Percentiles rank a stretch among this genome's conserved stretches.
Conservation (phyloP, 2,329 filamentous ascomycete species). For the Phyllosticta capitalensis region DNA sequence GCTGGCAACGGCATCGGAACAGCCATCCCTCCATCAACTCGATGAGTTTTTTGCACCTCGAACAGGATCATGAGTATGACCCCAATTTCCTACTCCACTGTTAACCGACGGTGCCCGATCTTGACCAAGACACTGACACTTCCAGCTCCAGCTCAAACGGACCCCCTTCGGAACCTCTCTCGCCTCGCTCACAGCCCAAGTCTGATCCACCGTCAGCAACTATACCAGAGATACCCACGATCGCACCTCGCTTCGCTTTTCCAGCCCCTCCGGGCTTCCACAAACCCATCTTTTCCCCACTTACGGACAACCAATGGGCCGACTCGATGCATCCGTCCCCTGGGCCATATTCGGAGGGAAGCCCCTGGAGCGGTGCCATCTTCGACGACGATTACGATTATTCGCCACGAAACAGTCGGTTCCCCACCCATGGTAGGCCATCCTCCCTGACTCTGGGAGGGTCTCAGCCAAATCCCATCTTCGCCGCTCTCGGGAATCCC, state of each 20-base stretch:
- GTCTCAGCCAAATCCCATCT: not conserved
- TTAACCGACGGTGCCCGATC: not conserved
- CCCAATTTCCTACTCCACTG: not conserved
- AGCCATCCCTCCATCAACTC: not conserved
- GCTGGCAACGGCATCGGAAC: not conserved
- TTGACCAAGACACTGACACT: not conserved
- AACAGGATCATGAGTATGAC: not conserved
- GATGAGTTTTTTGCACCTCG: not conserved
- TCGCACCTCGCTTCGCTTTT: not conserved
- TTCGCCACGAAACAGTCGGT: not conserved
- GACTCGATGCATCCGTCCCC: not conserved
- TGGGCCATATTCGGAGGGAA: not conserved
- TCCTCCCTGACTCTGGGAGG: not conserved
- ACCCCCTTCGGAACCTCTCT: not conserved
- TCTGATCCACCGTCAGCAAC: not conserved
- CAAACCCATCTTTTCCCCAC: not conserved
- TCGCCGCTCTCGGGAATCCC: not conserved
- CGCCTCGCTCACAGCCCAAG: not conserved
- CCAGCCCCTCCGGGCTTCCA: not conserved
- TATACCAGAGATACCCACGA: not conserved
- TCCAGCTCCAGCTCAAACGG: not conserved
- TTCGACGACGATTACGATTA: not conserved
- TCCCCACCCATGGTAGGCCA: not conserved
- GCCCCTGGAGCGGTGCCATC: not conserved
- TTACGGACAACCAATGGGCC: not conserved